Conservation (phyloP, 2,329 filamentous ascomycete species). For the Grosmannia serpens region DNA sequence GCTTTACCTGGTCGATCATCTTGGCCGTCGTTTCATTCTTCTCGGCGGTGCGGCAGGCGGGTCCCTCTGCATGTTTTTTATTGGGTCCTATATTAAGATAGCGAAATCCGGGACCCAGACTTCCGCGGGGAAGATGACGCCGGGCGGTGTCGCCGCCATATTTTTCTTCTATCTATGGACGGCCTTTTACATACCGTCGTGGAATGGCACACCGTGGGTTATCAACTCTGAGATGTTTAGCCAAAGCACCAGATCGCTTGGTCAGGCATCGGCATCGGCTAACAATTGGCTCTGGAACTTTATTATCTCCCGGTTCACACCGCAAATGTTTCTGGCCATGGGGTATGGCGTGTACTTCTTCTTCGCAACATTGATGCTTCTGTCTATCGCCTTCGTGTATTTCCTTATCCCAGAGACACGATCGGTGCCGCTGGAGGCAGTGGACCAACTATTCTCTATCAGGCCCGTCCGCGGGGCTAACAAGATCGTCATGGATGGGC, state of each 20-base stretch:
- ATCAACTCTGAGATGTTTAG: constrained; percentile 68
- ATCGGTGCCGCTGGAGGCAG: constrained; percentile 50
- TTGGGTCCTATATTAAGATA: constrained; percentile 48
- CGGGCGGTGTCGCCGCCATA: constrained; percentile 45
- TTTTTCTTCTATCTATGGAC: constrained; percentile 70
- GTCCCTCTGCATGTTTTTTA: constrained; percentile 54
- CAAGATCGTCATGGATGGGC: constrained; percentile 29
- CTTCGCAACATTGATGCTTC: constrained; percentile 52
- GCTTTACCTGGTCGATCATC: constrained; percentile 53
- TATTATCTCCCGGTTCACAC: constrained; percentile 55
- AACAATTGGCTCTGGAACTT: constrained; percentile 68
- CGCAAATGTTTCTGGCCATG: constrained; percentile 49
- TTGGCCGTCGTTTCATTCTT: constrained; percentile 44
- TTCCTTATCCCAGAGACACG: constrained; percentile 58
- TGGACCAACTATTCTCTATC: constrained; percentile 48
- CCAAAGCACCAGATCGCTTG: constrained; percentile 55
- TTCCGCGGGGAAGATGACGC: constrained; percentile 16
- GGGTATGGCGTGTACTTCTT: constrained; percentile 59
- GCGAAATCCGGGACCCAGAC: constrained; percentile 24
- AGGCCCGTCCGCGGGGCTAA: constrained; percentile 35
- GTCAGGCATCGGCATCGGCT: constrained; percentile 59
- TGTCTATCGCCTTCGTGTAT: constrained; percentile 46
- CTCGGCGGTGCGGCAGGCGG: constrained; percentile 43
- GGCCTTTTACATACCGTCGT: constrained; percentile 58
- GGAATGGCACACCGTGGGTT: constrained; percentile 69